These are phyloP conservation scores for Colletotrichum paranaense DNA, from an alignment of 2,329 filamentous ascomycete genomes.

Conservation along the genomic window DNA sequence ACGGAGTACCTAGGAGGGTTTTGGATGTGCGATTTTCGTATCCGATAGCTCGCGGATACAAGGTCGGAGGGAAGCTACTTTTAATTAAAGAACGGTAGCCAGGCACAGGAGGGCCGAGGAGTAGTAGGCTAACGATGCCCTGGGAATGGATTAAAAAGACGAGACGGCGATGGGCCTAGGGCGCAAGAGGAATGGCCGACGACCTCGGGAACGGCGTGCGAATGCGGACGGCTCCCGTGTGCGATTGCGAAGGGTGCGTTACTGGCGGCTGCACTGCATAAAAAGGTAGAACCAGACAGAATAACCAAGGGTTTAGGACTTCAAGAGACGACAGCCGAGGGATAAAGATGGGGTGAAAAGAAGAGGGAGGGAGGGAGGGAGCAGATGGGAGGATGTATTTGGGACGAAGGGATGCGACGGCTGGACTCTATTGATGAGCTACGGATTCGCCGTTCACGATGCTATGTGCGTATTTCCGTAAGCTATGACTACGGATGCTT, in stretches of 20 bases:
- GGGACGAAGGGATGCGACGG: background rate
- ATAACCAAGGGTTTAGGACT: background rate
- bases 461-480: too few relatives aligned
- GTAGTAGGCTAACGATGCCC: background rate
- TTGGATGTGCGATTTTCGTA: background rate
- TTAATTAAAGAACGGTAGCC: background rate
- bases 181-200: slow-evolving; percentile 6
- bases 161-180: background rate
- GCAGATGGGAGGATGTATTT: background rate
- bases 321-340: slow-evolving; percentile 11
- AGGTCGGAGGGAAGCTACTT: background rate
- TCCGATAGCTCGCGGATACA: background rate
- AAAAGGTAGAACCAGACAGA: background rate
- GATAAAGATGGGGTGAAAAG: background rate
- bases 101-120: background rate
- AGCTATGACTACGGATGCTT: too few relatives aligned
- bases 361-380: background rate
- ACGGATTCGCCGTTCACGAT: background rate
- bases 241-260: slow-evolving; percentile 6
- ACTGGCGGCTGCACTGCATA: too few relatives aligned
- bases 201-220: slow-evolving; percentile 16
- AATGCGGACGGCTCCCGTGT: slow-evolving; percentile 11
- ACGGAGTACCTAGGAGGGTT: background rate
- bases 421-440: background rate
- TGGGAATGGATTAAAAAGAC: background rate